A percentile compares a stretch with the other conserved stretches of the same genome.
phyloP scores from a whole-genome alignment of 257 asterid genomes.

The Salvia miltiorrhiza region DNA sequence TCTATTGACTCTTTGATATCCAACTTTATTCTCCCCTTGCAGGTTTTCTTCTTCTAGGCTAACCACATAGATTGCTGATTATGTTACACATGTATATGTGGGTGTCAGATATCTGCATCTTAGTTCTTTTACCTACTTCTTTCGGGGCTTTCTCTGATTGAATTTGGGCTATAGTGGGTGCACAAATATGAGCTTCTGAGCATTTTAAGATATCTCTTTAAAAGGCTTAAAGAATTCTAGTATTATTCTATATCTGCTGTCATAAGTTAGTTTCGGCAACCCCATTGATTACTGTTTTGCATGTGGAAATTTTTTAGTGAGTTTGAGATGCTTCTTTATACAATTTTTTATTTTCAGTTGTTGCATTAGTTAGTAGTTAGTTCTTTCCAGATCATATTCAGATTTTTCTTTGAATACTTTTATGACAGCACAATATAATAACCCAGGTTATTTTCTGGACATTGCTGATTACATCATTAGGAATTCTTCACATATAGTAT shows the following conservation, averaged over 20 bases:
- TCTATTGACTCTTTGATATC: conserved; percentile 88
- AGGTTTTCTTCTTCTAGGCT: conserved; percentile 50
- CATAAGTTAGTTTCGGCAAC: background rate
- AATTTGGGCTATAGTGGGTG: background rate
- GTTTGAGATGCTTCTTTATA: conserved; percentile 1
- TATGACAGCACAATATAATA: background rate
- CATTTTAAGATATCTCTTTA: background rate
- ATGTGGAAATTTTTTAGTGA: background rate
- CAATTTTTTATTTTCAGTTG: background rate
- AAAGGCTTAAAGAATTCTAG: background rate
- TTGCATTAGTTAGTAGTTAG: background rate
- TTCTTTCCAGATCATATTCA: background rate
- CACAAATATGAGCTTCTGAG: background rate
- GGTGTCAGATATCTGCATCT: background rate
- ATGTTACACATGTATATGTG: background rate
- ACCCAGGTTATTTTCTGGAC: too few relatives aligned
- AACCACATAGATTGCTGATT: background rate
- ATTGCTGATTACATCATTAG: background rate
- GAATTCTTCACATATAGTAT: background rate
- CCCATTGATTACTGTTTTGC: background rate
- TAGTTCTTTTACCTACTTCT: background rate
- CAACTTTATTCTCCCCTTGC: conserved; percentile 94
- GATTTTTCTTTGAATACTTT: background rate
- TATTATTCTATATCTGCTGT: background rate
- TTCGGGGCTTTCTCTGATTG: background rate